These are phyloP conservation scores for Boeremia lycopersici DNA, from an alignment of 2,329 filamentous ascomycete species.

Conservation along the genomic window DNA sequence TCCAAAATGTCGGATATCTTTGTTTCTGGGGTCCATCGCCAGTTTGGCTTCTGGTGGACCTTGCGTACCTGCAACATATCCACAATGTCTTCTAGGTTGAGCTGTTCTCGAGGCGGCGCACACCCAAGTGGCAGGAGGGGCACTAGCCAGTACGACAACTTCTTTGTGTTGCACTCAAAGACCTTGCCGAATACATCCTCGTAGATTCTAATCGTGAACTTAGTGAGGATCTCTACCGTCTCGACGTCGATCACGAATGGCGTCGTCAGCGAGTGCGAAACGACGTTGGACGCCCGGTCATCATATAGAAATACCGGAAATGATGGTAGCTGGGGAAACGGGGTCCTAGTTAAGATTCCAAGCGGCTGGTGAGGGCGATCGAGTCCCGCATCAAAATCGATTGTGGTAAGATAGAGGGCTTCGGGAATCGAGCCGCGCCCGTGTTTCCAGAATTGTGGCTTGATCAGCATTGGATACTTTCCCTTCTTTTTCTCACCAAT, in stretches of 20 bases:
- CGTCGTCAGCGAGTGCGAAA: conserved; percentile 53
- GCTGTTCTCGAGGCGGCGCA: background rate
- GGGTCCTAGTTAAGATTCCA: conserved; percentile 71
- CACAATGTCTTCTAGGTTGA: conserved; percentile 49
- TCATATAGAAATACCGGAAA: conserved; percentile 77
- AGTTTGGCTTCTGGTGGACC: conserved; percentile 48
- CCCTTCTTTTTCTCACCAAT: conserved; percentile 78
- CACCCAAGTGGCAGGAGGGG: conserved; percentile 54
- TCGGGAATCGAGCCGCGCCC: conserved; percentile 54
- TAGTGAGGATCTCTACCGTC: conserved; percentile 63
- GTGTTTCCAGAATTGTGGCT: conserved; percentile 74
- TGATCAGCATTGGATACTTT: conserved; percentile 77
- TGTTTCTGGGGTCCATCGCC: conserved; percentile 54
- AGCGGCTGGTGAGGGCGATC: conserved; percentile 67
- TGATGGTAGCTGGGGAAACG: conserved; percentile 66
- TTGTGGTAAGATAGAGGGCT: conserved; percentile 64
- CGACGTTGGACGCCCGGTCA: conserved; percentile 64
- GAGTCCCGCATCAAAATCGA: conserved; percentile 67
- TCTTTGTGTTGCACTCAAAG: conserved; percentile 67
- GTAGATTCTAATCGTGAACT: conserved; percentile 78
- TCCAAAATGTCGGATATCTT: conserved; percentile 50
- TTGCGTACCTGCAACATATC: conserved; percentile 66
- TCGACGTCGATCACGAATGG: conserved; percentile 54
- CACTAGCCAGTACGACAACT: conserved; percentile 83
- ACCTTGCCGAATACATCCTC: conserved; percentile 87